Evolutionary conservation across 2,329 filamentous ascomycete species (phyloP).

Genomic region (Pestalotiopsis sp.): DNA sequence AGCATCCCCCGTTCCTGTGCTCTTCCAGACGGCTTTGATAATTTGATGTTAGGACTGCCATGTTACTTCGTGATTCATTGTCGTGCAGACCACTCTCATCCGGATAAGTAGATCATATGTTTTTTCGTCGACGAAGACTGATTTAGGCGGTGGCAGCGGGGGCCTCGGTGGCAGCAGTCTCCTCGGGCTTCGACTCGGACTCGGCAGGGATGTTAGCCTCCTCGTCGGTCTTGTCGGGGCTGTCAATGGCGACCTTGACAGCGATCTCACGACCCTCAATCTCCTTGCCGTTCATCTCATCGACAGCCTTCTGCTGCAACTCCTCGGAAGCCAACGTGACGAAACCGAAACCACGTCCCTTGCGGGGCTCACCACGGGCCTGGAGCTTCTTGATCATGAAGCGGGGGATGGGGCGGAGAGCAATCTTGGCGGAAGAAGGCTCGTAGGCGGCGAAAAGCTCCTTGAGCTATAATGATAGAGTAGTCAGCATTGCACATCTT

Average conservation of each 20-base stretch:
- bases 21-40: constrained; percentile 23
- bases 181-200: constrained; percentile 45
- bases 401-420: constrained; percentile 94
- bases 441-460: constrained; percentile 94
- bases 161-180: constrained; percentile 31
- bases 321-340: constrained; percentile 95
- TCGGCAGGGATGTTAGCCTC: constrained; percentile 67
- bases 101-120: constrained; percentile 19
- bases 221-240: constrained; percentile 92
- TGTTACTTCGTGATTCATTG: constrained; percentile 21
- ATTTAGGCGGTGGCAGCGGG: constrained; percentile 34
- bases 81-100: constrained; percentile 25
- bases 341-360: constrained; percentile 98
- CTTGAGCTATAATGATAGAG: constrained; percentile 71
- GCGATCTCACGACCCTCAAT: constrained; percentile 98
- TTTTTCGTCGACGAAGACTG: constrained; percentile 19
- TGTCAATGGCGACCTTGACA: constrained; percentile 99
- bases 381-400: constrained; percentile 99
- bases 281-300: constrained; percentile 99
- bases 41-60: constrained; percentile 24
- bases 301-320: constrained; percentile 93
- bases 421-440: constrained; percentile 95
- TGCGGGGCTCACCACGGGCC: constrained; percentile 95
- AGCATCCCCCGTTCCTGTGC: constrained; percentile 22
- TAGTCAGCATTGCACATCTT: background rate